Evolutionary conservation across 2,329 filamentous ascomycete genomes (phyloP), one percentile per base, ranked within the genome.

Genomic region (Graphium sp.): DNA sequence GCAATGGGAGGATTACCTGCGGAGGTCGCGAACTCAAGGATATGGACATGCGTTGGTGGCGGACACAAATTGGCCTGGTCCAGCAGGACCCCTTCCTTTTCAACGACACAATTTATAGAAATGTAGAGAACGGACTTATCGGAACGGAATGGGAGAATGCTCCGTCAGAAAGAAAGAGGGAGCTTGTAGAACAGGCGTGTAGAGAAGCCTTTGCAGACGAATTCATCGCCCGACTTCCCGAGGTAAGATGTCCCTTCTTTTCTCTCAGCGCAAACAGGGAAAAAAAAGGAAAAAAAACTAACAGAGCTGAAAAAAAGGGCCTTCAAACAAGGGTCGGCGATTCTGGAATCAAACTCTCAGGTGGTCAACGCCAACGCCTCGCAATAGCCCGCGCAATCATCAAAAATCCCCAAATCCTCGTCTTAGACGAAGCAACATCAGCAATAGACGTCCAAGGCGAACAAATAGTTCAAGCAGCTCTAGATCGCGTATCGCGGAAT

Each of bases 71-170:
- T 33, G 68, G 71, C 0, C 53, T 78, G 5, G 74, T 79, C 4
- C 69, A 75, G 35, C 74, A 79, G 39, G 72, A 79, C 32, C 71
- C 72, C 0, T 73, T 74, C 32, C 52, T 78, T 2, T 79, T 79
- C 46, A 74, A 75, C 39, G 64, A 71, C 20, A 67, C 67, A 0
- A 71, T 79, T 20, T 12, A 62, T 28, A 49, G 54, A 7, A 67
- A 67, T 31, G 53, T 67, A 4, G 48, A 50, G 0, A 53, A 55
- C 24, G 62, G 62, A 0, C 45, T 66, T 0, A 37, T 48, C 18
- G 39, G 50, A 29, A 39, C 49, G 34, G 12, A 48, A 6, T 53
- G 50, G 42, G 45, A 58, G 28, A 32, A 53, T n/a, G 56, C 60
- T 13, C 34, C 60, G 1, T 58, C 63, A 16, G 66, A 67, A 13